A percentile compares a stretch with the other conserved stretches of the same genome.
Conservation (phyloP, 192 early-diverging fungal genomes). For the Oehlia diaphana region DNA sequence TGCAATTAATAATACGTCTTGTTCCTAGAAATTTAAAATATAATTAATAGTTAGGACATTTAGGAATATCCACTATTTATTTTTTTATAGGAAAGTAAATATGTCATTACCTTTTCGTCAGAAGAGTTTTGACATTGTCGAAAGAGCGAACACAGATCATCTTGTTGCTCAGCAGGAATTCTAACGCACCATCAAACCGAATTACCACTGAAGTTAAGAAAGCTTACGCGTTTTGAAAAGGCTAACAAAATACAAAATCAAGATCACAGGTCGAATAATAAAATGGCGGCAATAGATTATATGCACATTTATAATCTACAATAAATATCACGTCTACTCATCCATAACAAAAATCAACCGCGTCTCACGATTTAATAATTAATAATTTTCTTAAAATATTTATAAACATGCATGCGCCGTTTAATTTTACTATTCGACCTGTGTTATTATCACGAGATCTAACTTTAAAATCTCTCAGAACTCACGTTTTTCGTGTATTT, state of each 20-base stretch:
- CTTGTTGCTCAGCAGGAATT: constrained; percentile 23
- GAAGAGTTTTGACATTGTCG: constrained; percentile 21
- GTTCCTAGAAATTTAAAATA: constrained; percentile 31
- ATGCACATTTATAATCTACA: neutral
- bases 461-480: neutral
- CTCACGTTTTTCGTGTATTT: constrained; percentile 19
- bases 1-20: constrained; percentile 27
- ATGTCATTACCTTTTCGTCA: constrained; percentile 25
- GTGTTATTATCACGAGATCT: neutral
- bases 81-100: neutral
- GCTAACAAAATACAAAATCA: neutral
- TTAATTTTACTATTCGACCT: neutral
- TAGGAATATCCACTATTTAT: too few species aligned
- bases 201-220: constrained; percentile 6
- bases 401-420: neutral
- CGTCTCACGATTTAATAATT: neutral
- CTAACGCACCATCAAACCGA: constrained; percentile 18
- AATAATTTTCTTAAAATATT: neutral
- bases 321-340: neutral
- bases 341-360: neutral
- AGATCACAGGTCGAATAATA: neutral
- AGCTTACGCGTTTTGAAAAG: constrained; percentile 13
- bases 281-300: neutral
- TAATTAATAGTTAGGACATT: too few species aligned
- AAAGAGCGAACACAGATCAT: constrained; percentile 26